These are phyloP conservation scores for Agrostemma githago DNA, from an alignment of 148 eudicot species.

Conservation along the genomic window DNA sequence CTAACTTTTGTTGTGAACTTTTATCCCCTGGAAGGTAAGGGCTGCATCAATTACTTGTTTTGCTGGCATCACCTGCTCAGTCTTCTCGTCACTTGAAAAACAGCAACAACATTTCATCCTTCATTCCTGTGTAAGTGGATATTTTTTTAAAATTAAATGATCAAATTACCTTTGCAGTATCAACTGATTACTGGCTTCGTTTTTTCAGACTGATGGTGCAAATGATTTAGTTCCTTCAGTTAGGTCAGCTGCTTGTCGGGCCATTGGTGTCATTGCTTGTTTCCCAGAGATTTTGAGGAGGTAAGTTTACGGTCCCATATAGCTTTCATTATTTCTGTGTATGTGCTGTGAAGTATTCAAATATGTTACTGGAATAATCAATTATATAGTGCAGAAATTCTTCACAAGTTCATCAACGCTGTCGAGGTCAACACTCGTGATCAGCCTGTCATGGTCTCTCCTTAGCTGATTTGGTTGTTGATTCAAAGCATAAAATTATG, in stretches of 20 bases:
- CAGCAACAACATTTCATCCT: constrained; percentile 63
- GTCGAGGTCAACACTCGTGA: constrained; percentile 56
- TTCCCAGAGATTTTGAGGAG: constrained; percentile 69
- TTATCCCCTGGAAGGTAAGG: constrained; percentile 56
- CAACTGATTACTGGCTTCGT: not conserved
- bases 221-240: constrained; percentile 77
- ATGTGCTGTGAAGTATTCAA: not conserved
- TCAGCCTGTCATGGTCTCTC: constrained; percentile 53
- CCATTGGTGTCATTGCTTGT: constrained; percentile 87
- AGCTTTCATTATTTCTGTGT: not conserved
- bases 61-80: constrained; percentile 84
- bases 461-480: constrained; percentile 4
- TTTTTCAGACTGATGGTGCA: constrained; percentile 64
- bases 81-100: constrained; percentile 58
- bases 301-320: constrained; percentile 28
- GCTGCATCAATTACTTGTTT: constrained; percentile 91
- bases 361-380: constrained; percentile 17
- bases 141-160: not conserved
- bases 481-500: not conserved
- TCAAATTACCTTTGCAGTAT: not conserved
- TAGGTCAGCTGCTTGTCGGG: constrained; percentile 93
- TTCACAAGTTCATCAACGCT: constrained; percentile 58
- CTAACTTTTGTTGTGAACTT: not conserved
- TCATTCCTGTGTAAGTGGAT: constrained; percentile 64
- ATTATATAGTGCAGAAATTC: constrained; percentile 61